Evolutionary conservation across 176 grass and related monocot genomes (phyloP), one percentile per base, ranked within the genome.

Genomic region (Triticum dicoccoides): DNA sequence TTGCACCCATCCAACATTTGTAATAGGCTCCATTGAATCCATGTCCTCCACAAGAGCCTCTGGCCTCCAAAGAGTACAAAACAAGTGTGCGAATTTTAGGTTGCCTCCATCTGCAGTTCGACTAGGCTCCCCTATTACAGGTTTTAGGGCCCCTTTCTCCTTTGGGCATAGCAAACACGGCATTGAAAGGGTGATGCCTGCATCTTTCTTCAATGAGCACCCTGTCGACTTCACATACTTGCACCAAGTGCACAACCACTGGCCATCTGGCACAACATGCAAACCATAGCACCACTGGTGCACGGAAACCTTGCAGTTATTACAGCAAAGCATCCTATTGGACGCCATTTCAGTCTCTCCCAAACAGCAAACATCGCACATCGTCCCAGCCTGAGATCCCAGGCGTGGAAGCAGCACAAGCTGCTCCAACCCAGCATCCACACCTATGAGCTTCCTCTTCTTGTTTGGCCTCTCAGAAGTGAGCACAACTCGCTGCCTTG

Each of bases 231-330:
- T 79, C 73, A 89, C 82, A 83, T 87, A 82, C 71, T 79, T 97
- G 91, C 97, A 99, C 85, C 85, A 85, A 89, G 89, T 63, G 69
- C 97, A 99, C 20, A 90, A 67, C 97, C 94, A 99, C 41, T 73
- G 75, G 20, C 91, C 82, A 34, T 90, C 80, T 14, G 83, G 90
- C 68, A 88, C 62, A 44, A 77, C 71, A 91, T 82, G 87, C 92
- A 99, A 90, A 69, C 97, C 97, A 65, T 99, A 99, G 89, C 97
- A 99, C 81, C 90, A 96, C 85, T 94, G 97, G 80, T 99, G 97
- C 59, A 96, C 87, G 1, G 87, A 87, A 8, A 90, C 89, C 81
- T 91, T 93, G 87, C 97, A 99, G 51, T 77, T 81, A 83, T 86
- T 76, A 45, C 97, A 99, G 51, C 45, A 63, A 67, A 99, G 85